These are phyloP conservation scores for Abortiporus biennis DNA, from an alignment of 1,284 basidiomycete genomes.

Conservation along the genomic window DNA sequence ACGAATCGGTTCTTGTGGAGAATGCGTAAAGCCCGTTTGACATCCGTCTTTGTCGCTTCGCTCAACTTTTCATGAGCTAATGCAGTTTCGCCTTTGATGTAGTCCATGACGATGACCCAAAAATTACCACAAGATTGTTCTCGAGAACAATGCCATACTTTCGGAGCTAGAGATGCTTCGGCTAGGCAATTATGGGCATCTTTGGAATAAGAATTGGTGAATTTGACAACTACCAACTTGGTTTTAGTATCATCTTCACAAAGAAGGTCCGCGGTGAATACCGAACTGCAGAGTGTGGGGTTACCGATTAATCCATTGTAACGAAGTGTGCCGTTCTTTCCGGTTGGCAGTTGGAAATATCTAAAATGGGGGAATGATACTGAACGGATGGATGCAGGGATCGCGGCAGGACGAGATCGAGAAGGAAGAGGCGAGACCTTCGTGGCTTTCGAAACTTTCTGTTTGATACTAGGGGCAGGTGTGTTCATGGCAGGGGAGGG, in stretches of 20 bases:
- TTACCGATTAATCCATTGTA: no score
- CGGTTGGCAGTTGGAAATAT: not conserved
- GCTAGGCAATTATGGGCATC: conserved; percentile 11
- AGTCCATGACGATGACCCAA: conserved; percentile 11
- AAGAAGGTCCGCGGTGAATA: no score
- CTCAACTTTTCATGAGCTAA: not conserved
- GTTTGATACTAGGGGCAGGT: no score
- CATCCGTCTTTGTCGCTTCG: no score
- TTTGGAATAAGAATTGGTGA: conserved; percentile 13
- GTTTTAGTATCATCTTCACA: not conserved
- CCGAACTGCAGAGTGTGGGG: no score
- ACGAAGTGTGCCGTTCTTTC: not conserved
- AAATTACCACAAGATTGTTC: not conserved
- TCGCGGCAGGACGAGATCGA: not conserved
- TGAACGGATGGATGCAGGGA: not conserved
- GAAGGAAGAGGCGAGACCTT: not conserved
- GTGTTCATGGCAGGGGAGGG: not conserved
- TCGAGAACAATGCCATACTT: not conserved
- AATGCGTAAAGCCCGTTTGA: no score
- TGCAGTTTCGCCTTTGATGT: conserved; percentile 5
- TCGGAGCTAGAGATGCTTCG: conserved; percentile 11
- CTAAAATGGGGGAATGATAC: not conserved
- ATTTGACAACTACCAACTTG: conserved; percentile 20
- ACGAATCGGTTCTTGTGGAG: conserved; percentile 13
- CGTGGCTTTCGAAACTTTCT: not conserved